Evolutionary conservation across 1,284 basidiomycete species (phyloP).

Genomic region (Heimioporus retisporus): DNA sequence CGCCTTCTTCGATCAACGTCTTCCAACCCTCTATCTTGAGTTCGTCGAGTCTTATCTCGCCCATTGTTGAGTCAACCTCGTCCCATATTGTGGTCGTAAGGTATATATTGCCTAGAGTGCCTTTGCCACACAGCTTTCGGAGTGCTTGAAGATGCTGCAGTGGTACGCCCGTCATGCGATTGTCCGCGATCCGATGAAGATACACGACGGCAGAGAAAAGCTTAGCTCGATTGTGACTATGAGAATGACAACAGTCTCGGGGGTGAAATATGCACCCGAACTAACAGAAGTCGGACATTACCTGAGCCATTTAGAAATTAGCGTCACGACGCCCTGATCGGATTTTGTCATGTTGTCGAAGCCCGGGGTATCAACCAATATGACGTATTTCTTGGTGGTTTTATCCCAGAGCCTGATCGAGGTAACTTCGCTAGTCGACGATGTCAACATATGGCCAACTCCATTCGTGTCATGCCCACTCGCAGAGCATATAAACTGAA

Average conservation of each 20-base stretch:
- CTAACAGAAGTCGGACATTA: neutral
- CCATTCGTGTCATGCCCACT: slow-evolving; percentile 15
- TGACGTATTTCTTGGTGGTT: slow-evolving; percentile 5
- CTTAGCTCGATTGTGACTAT: slow-evolving; percentile 44
- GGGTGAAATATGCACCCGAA: neutral
- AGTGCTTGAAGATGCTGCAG: slow-evolving; percentile 47
- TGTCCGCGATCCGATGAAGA: slow-evolving; percentile 60
- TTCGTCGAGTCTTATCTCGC: slow-evolving; percentile 16
- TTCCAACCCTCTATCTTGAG: slow-evolving; percentile 20
- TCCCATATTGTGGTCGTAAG: slow-evolving; percentile 34
- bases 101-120: slow-evolving; percentile 8
- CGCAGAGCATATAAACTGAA: slow-evolving; percentile 38
- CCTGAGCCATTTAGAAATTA: slow-evolving; percentile 40
- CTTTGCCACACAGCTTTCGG: slow-evolving; percentile 15
- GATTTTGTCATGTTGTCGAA: slow-evolving; percentile 28
- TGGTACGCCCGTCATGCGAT: slow-evolving; percentile 53
- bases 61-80: slow-evolving; percentile 14
- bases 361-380: slow-evolving; percentile 34
- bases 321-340: slow-evolving; percentile 32
- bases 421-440: slow-evolving; percentile 25
- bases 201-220: slow-evolving; percentile 58
- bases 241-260: neutral
- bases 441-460: slow-evolving; percentile 24
- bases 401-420: slow-evolving; percentile 18
- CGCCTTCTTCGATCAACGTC: slow-evolving; percentile 17